Evolutionary conservation across 176 grass and related monocot species (phyloP), one percentile per base, ranked within the genome.

Genomic region (Juncus effusus): DNA sequence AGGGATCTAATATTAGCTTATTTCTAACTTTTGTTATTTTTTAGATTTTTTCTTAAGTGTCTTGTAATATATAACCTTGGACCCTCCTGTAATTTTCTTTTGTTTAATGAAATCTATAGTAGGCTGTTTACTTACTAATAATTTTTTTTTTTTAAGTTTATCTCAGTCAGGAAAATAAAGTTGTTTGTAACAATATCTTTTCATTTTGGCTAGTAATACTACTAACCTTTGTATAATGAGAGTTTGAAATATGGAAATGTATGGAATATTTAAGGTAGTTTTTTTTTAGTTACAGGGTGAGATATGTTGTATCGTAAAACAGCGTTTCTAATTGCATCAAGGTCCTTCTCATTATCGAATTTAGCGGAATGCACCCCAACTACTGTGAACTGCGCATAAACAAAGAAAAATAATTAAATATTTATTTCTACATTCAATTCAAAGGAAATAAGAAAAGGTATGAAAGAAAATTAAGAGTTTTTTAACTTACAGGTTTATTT

Each of bases 281-380:
- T 28, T 5, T 72, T 49, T 42, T 59, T 13, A 66, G 74, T 84
- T 96, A 96, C 93, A 12, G 93, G 93, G 40, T 96, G 93, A 60
- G 59, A 81, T 60, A 96, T 74, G 54, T 81, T 91, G 70, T 80
- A 97, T 69, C 93, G 87, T 56, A 92, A 70, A 52, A 92, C 93
- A 61, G 93, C 88, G 74, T 82, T 97, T 65, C 93, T 77, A 41
- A 97, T 97, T 75, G 93, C 85, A 77, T 97, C 85, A 60, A 97
- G 88, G 74, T 89, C 93, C 65, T 97, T 97, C 77, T 97, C 93
- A 45, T 97, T 97, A 70, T 92, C 85, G 70, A 97, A 97, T 91
- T 96, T 96, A 49, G 93, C 93, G 81, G 93, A 91, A 75, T 96
- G 93, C 57, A 96, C 93, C 52, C 93, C 88, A 67, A 96, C 77